Conservation (phyloP, 2,329 filamentous ascomycete species). For the Waltergamsia citrina region DNA sequence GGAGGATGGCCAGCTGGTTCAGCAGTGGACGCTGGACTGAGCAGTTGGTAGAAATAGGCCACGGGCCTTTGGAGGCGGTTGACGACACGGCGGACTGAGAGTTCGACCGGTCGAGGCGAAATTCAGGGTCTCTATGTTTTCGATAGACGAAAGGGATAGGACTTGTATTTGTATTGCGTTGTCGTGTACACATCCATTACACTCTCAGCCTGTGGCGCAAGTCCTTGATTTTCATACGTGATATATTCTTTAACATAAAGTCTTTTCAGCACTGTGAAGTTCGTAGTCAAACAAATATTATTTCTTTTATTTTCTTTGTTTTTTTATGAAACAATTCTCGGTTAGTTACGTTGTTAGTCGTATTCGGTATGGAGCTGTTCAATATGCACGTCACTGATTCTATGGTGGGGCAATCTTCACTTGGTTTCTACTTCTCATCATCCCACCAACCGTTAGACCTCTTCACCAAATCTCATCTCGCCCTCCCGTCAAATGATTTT, state of each 20-base stretch:
- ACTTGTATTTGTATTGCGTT: slow-evolving; percentile 32
- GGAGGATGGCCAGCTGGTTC: no score
- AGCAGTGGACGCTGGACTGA: no score
- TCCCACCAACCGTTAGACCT: not conserved
- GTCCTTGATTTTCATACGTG: slow-evolving; percentile 1
- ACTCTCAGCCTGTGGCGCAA: slow-evolving; percentile 1
- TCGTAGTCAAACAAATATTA: no score
- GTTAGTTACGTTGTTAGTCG: no score
- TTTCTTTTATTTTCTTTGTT: not conserved
- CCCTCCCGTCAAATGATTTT: slow-evolving; percentile 1
- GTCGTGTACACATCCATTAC: slow-evolving; percentile 24
- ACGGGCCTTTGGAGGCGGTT: not conserved
- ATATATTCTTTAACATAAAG: not conserved
- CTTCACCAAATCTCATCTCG: slow-evolving; percentile 1
- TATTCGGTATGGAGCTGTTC: not conserved
- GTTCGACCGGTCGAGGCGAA: not conserved
- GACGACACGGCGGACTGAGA: not conserved
- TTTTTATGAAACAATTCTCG: no score
- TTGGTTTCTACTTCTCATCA: not conserved
- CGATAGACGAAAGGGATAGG: slow-evolving; percentile 25
- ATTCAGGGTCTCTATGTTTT: slow-evolving; percentile 7
- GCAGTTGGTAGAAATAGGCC: no score
- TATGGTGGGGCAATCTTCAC: slow-evolving; percentile 5
- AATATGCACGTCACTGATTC: slow-evolving; percentile 3
- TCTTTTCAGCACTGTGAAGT: no score